phyloP scores from a whole-genome alignment of 345 rosid genomes.

The Gossypium raimondii region DNA sequence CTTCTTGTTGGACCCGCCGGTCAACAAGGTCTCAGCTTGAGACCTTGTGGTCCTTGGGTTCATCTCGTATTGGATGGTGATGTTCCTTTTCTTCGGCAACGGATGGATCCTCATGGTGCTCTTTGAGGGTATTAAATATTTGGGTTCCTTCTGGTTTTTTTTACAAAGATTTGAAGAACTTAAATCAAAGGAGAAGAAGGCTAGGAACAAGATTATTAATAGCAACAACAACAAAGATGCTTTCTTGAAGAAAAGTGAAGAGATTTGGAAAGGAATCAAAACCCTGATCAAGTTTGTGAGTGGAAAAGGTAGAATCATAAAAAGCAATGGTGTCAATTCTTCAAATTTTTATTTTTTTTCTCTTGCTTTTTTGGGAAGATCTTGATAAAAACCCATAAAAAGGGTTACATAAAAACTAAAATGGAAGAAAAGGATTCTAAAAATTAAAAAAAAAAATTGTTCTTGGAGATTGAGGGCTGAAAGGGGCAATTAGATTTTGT shows the following conservation, averaged over 20 bases:
- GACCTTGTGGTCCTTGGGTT: conserved; percentile 25
- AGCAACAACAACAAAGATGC: conserved; percentile 25
- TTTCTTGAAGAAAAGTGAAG: conserved; percentile 13
- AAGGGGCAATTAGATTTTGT: background rate
- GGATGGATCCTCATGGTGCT: conserved; percentile 82
- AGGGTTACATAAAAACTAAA: background rate
- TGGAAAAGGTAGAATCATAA: conserved; percentile 29
- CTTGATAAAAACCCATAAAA: background rate
- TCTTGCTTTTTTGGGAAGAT: background rate
- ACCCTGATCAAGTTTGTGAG: conserved; percentile 27
- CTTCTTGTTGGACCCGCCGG: conserved; percentile 56
- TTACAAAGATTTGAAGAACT: conserved; percentile 11
- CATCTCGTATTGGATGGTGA: conserved; percentile 42
- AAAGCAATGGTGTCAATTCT: conserved; percentile 26
- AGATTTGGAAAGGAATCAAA: conserved; percentile 35
- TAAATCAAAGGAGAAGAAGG: conserved; percentile 6
- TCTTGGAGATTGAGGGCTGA: background rate
- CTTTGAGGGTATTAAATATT: background rate
- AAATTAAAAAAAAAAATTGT: background rate
- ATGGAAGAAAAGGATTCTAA: background rate
- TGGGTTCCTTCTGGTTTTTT: conserved; percentile 11
- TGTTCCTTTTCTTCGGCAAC: conserved; percentile 58
- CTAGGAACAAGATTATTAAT: conserved; percentile 25
- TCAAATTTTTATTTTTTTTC: background rate
- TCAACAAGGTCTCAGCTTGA: conserved; percentile 19